Evolutionary conservation across 2,329 filamentous ascomycete genomes (phyloP).

Genomic region (Aspergillus thermomutatus): DNA sequence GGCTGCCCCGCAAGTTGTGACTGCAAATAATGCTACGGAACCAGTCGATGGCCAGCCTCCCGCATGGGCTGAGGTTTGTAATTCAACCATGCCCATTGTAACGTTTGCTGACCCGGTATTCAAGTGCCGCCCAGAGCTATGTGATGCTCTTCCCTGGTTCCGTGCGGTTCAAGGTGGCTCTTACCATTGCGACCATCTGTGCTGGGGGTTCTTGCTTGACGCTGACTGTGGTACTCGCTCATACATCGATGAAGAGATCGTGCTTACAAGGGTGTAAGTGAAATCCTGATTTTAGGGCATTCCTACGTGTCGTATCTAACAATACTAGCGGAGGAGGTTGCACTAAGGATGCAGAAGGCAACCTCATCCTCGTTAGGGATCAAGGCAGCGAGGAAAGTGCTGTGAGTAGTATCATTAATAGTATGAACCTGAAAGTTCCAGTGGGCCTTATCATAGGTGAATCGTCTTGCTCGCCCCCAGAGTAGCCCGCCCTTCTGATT

Average conservation of each 20-base stretch:
- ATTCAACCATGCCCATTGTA: not conserved
- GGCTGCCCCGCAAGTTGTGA: not conserved
- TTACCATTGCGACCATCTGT: conserved; percentile 51
- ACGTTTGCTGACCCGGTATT: conserved; percentile 34
- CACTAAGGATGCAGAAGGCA: conserved; percentile 44
- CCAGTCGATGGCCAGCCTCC: conserved; percentile 37
- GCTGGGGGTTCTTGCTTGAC: conserved; percentile 59
- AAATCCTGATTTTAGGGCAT: not conserved
- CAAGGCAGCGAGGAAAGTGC: conserved; percentile 39
- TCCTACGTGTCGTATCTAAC: conserved; percentile 13
- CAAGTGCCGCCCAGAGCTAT: conserved; percentile 51
- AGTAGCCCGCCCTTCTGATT: conserved; percentile 1
- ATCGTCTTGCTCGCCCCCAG: conserved; percentile 3
- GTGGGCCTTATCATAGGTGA: conserved; percentile 56
- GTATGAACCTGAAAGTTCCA: conserved; percentile 46
- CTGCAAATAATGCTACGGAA: not conserved
- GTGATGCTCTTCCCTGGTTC: conserved; percentile 63
- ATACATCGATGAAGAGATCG: conserved; percentile 57
- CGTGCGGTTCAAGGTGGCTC: conserved; percentile 58
- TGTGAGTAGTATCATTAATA: conserved; percentile 45
- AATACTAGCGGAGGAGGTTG: conserved; percentile 53
- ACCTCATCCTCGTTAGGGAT: conserved; percentile 47
- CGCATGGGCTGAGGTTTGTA: conserved; percentile 52
- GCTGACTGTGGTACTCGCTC: conserved; percentile 53
- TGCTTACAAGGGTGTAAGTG: conserved; percentile 62